A percentile compares a stretch with the other conserved stretches of the same genome.
Evolutionary conservation across 2,329 filamentous ascomycete genomes (phyloP).

Genomic region (Exserohilum rostratum): DNA sequence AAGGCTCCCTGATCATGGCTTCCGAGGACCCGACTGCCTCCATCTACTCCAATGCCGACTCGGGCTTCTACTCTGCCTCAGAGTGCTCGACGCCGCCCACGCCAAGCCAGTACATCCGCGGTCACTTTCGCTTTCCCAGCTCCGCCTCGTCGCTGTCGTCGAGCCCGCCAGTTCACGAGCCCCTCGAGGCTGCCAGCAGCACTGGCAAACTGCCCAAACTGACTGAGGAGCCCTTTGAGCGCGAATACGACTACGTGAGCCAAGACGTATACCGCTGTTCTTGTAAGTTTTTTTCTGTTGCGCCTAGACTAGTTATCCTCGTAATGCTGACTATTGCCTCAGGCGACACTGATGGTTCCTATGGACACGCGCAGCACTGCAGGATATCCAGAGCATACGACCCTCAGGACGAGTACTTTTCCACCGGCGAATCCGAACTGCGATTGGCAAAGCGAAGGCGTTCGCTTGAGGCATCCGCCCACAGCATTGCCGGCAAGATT

Average conservation of each 20-base stretch:
- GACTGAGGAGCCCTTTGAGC: slow-evolving; percentile 79
- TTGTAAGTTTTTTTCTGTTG: slow-evolving; percentile 63
- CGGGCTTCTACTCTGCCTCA: slow-evolving; percentile 60
- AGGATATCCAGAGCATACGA: slow-evolving; percentile 66
- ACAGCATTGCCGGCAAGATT: slow-evolving; percentile 68
- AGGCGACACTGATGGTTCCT: slow-evolving; percentile 64
- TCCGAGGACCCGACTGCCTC: slow-evolving; percentile 39
- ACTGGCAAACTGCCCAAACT: slow-evolving; percentile 79
- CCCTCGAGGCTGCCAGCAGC: slow-evolving; percentile 62
- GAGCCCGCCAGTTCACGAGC: slow-evolving; percentile 57
- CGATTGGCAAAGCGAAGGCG: slow-evolving; percentile 62
- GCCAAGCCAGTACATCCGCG: slow-evolving; percentile 69
- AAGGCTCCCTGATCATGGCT: slow-evolving; percentile 44
- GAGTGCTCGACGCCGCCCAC: slow-evolving; percentile 73
- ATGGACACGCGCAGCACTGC: slow-evolving; percentile 56
- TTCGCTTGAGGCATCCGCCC: slow-evolving; percentile 65
- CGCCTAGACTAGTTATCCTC: slow-evolving; percentile 1
- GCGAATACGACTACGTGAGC: slow-evolving; percentile 64
- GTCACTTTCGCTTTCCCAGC: slow-evolving; percentile 71
- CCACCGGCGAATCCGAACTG: slow-evolving; percentile 63
- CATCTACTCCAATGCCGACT: slow-evolving; percentile 44
- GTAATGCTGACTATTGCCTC: slow-evolving; percentile 27
- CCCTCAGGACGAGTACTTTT: slow-evolving; percentile 65
- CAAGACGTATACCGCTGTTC: slow-evolving; percentile 63
- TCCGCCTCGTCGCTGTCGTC: slow-evolving; percentile 78